A percentile compares a stretch with the other conserved stretches of the same genome.
Conservation (phyloP, 2,329 filamentous ascomycete species). For the Neofusicoccum laricinum region DNA sequence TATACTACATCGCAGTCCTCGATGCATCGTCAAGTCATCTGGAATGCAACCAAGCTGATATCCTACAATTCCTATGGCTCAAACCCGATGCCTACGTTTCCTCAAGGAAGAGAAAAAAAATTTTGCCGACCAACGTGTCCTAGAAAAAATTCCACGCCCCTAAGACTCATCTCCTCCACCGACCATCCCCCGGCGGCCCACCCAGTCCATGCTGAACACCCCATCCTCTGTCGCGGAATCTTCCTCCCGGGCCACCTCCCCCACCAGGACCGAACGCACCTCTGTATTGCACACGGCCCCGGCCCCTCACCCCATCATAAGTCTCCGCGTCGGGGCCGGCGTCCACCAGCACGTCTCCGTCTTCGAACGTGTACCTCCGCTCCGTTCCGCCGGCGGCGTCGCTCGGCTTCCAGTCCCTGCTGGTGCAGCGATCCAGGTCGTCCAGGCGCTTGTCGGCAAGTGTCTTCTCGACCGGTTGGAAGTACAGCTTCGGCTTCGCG, state of each 20-base stretch:
- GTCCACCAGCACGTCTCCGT: slow-evolving; percentile 43
- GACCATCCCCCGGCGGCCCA: not conserved
- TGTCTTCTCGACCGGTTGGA: slow-evolving; percentile 61
- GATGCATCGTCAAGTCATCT: no score
- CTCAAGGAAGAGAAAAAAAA: not conserved
- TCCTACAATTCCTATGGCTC: not conserved
- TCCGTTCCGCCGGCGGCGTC: slow-evolving; percentile 18
- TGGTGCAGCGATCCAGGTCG: slow-evolving; percentile 49
- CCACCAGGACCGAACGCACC: slow-evolving; percentile 20
- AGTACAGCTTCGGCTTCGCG: slow-evolving; percentile 64
- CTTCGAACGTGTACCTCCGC: slow-evolving; percentile 44
- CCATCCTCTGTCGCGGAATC: slow-evolving; percentile 16
- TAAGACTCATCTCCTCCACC: slow-evolving; percentile 5
- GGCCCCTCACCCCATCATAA: not conserved
- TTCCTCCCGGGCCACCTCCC: slow-evolving; percentile 20
- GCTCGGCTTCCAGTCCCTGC: slow-evolving; percentile 36
- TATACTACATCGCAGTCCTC: no score
- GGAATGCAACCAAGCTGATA: not conserved
- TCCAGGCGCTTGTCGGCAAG: slow-evolving; percentile 65
- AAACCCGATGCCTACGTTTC: no score
- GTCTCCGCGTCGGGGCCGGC: slow-evolving; percentile 33
- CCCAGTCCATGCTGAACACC: slow-evolving; percentile 8
- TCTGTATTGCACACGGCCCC: slow-evolving; percentile 21
- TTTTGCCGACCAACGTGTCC: not conserved
- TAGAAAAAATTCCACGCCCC: not conserved